These are phyloP conservation scores for Hemisphaericaspora subhashii DNA, from an alignment of 1,139 yeast species.

Conservation along the genomic window DNA sequence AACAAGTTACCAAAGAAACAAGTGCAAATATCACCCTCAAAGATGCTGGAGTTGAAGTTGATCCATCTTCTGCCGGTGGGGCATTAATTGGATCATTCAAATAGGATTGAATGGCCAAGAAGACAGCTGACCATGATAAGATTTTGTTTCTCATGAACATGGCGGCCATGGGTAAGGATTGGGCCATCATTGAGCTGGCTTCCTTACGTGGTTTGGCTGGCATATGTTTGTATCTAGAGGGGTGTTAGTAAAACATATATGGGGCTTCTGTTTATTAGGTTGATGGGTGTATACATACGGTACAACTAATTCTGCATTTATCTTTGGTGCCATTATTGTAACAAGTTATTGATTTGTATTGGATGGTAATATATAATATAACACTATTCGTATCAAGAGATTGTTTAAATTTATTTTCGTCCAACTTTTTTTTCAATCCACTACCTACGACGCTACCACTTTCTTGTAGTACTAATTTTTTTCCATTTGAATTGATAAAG, in stretches of 20 bases:
- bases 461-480: no score
- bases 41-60: conserved; percentile 41
- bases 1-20: conserved; percentile 50
- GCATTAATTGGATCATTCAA: conserved; percentile 49
- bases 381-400: no score
- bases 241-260: conserved; percentile 4
- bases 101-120: conserved; percentile 51
- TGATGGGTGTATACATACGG: conserved; percentile 27
- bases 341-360: no score
- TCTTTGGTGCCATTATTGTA: conserved; percentile 31
- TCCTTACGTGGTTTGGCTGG: conserved; percentile 51
- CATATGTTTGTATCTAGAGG: conserved; percentile 45
- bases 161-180: conserved; percentile 70
- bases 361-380: no score
- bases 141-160: conserved; percentile 56
- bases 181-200: conserved; percentile 49
- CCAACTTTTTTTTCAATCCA: background rate
- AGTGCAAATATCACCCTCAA: conserved; percentile 48
- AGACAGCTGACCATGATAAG: conserved; percentile 58
- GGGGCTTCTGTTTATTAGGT: background rate
- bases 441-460: no score
- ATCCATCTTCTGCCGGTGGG: conserved; percentile 24
- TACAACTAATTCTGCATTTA: conserved; percentile 39
- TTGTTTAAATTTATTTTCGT: no score
- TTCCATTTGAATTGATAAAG: no score